These are phyloP conservation scores for Musa acuminata DNA, from an alignment of 176 grass and related monocot species.

Conservation along the genomic window DNA sequence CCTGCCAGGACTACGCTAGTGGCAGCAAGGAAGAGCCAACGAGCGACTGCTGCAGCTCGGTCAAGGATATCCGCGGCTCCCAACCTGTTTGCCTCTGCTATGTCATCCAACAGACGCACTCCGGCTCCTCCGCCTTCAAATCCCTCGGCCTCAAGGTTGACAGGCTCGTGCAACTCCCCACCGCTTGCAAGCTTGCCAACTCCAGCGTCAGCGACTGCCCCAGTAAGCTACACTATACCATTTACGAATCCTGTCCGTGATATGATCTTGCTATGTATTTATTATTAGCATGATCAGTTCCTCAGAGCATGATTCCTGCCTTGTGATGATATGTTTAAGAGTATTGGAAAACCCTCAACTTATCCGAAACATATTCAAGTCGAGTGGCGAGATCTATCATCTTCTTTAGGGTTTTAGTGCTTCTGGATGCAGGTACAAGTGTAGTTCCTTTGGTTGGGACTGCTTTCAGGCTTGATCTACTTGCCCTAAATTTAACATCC, in stretches of 20 bases:
- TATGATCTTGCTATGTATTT: neutral
- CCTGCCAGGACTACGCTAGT: slow-evolving; percentile 68
- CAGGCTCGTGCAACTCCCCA: slow-evolving; percentile 44
- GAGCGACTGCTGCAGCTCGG: slow-evolving; percentile 44
- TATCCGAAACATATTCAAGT: no score
- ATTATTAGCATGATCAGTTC: neutral
- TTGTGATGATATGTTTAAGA: no score
- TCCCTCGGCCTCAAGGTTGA: slow-evolving; percentile 46
- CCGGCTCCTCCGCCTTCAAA: slow-evolving; percentile 34
- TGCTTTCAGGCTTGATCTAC: no score
- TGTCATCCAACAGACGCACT: slow-evolving; percentile 68
- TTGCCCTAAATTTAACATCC: no score
- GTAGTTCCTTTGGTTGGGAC: no score
- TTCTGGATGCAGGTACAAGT: no score
- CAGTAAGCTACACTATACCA: slow-evolving; percentile 28
- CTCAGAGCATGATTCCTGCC: no score
- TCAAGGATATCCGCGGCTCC: slow-evolving; percentile 24
- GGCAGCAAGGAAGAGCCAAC: slow-evolving; percentile 41
- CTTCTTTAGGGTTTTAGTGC: no score
- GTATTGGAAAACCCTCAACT: no score
- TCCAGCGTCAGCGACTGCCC: slow-evolving; percentile 62
- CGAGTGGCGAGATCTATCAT: no score
- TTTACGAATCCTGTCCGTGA: neutral
- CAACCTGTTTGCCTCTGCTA: slow-evolving; percentile 59
- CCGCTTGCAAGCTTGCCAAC: slow-evolving; percentile 43